A percentile compares a stretch with the other conserved stretches of the same genome.
Evolutionary conservation across 768 basidiomycete genomes (phyloP).

Genomic region (Phylloporus sp.): DNA sequence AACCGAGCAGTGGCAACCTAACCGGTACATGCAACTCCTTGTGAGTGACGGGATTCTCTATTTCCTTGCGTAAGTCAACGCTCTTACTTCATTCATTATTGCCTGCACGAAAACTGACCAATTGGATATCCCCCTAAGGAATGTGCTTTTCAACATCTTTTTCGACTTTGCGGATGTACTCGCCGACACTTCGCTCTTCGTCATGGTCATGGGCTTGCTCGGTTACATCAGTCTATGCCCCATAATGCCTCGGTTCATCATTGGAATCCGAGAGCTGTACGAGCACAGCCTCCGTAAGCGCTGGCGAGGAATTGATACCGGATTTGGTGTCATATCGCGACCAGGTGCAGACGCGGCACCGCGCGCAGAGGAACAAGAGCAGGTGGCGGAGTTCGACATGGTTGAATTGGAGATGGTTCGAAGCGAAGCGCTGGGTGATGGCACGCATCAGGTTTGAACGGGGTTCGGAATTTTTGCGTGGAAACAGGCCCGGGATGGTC

Average conservation of each 20-base stretch:
- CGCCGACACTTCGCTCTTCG: too few species aligned
- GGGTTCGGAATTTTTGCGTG: background rate
- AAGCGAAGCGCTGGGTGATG: background rate
- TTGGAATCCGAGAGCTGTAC: conserved; percentile 6
- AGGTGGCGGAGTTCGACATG: background rate
- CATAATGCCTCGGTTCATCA: conserved; percentile 6
- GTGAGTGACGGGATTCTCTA: conserved; percentile 2
- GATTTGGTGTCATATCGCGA: background rate
- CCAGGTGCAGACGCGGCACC: background rate
- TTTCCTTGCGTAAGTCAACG: conserved; percentile 3
- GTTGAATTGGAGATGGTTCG: background rate
- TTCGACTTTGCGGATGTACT: too few species aligned
- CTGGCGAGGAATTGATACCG: conserved; percentile 1
- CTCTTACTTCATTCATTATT: background rate
- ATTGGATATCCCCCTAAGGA: background rate
- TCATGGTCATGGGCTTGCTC: background rate
- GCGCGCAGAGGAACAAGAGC: background rate
- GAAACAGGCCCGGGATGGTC: background rate
- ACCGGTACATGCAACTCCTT: conserved; percentile 1
- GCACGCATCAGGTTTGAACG: background rate
- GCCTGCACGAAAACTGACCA: background rate
- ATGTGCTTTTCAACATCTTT: background rate
- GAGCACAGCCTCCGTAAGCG: background rate
- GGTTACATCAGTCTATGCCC: background rate
- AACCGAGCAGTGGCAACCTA: conserved; percentile 4